Evolutionary conservation across 2,329 filamentous ascomycete species (phyloP), one percentile per base, ranked within the genome.

Genomic region (Ceratocystiopsis minuta): DNA sequence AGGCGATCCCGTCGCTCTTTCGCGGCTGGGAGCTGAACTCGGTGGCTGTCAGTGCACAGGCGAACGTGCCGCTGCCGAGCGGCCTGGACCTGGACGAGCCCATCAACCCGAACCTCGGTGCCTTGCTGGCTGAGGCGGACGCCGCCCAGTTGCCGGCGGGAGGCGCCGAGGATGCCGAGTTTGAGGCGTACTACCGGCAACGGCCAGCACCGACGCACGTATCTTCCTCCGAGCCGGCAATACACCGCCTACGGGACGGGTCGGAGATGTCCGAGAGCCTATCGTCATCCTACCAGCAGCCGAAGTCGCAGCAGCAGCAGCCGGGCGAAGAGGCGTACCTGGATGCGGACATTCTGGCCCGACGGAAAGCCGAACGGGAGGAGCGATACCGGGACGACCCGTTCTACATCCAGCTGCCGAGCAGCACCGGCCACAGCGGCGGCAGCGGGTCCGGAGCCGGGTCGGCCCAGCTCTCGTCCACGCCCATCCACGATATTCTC

Each of bases 311-410:
- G n/a, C n/a, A n/a, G n/a, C n/a, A n/a, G 16, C 63, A 67, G 0
- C 32, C 13, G 32, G 32, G 5, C 1, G 64, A 62, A 15, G 69
- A 78, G 43, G 76, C 65, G 37, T 80, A 80, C 49, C 59, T 80
- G 2, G 81, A 88, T 46, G 66, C 78, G 1, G 79, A 85, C 51
- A 83, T 84, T 38, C 56, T 83, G 36, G 80, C 82, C 5, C 70
- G 77, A 47, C 72, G 82, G 47, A 82, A 78, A 51, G 75, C 78
- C 4, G 84, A 94, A 54, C 72, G 87, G 12, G 63, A 70, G 43
- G 86, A 93, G 55, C 74, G 85, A 43, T 84, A 94, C 57, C 81
- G 73, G 50, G 88, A 96, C 54, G 90, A 98, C 53, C 90, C 90
- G 1, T 98, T 94, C 57, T 98, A 98, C 55, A 96, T 98, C 53